Evolutionary conservation across 345 rosid genomes (phyloP).

Genomic region (sweet orange (Citrus sinensis)): DVS_A1.0 CM039163.1:43391501-43392000

Average conservation of each 20-base stretch:
- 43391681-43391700: neutral
- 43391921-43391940: neutral
- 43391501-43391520: conserved; percentile 32
- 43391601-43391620: neutral
- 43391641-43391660: neutral
- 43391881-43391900: neutral
- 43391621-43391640: neutral
- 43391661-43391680: neutral
- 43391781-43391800: neutral
- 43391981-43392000: neutral
- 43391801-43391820: neutral
- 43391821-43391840: neutral
- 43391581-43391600: neutral
- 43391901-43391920: neutral
- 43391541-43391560: neutral
- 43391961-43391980: neutral
- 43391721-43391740: neutral
- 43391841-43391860: neutral
- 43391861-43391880: neutral
- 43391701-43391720: neutral
- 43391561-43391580: neutral
- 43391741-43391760: neutral
- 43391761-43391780: neutral
- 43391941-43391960: neutral
- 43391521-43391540: conserved; percentile 6